A percentile compares a stretch with the other conserved stretches of the same genome.
phyloP scores from a whole-genome alignment of 768 basidiomycete genomes.

The Mycena belliarum region DNA sequence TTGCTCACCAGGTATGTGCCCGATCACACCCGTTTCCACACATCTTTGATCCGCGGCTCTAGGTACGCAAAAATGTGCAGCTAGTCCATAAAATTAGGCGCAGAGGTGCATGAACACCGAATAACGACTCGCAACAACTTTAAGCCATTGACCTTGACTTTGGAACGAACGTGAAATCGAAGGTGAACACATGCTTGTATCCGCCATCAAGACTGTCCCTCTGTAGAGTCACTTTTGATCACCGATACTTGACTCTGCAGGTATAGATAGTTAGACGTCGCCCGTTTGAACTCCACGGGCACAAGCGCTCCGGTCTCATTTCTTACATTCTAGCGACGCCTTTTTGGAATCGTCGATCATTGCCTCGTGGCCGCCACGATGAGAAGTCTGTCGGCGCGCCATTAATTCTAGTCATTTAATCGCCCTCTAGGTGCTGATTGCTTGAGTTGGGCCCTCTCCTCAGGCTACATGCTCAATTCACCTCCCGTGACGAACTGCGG shows the following conservation, averaged over 20 bases:
- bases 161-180: constrained; percentile 16
- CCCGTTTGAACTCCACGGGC: background rate
- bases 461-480: background rate
- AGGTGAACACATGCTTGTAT: constrained; percentile 17
- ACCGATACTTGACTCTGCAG: constrained; percentile 2
- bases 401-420: constrained; percentile 8
- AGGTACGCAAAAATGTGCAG: constrained; percentile 85
- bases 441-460: background rate
- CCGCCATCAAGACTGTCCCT: constrained; percentile 16
- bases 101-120: constrained; percentile 57
- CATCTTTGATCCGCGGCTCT: constrained; percentile 19
- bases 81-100: constrained; percentile 77
- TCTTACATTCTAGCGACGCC: background rate
- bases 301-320: background rate
- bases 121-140: background rate
- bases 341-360: background rate
- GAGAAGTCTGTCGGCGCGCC: constrained; percentile 10
- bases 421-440: constrained; percentile 1
- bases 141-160: constrained; percentile 10
- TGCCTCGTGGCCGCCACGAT: constrained; percentile 27
- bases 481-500: background rate
- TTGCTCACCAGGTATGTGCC: constrained; percentile 70
- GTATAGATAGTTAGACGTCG: background rate
- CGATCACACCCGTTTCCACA: background rate
- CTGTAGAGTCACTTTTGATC: constrained; percentile 7